Evolutionary conservation across 805 yeast species (phyloP).

Genomic region (Hanseniaspora vineae): DNA sequence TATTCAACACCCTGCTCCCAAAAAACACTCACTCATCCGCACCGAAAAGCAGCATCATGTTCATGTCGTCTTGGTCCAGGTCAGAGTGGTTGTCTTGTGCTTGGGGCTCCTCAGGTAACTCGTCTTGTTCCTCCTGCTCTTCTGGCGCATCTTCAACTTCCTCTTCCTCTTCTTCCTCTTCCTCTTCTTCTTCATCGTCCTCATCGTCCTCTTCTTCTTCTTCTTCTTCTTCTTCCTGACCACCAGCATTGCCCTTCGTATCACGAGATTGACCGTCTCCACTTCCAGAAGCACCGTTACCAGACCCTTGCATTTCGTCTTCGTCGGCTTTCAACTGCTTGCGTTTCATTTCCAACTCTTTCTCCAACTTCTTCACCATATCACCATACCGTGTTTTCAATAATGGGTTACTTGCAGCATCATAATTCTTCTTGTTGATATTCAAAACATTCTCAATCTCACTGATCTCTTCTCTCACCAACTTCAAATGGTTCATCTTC

Average conservation of each 20-base stretch:
- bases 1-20: constrained; percentile 7
- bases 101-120: constrained; percentile 13
- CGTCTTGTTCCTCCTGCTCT: constrained; percentile 13
- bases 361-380: constrained; percentile 62
- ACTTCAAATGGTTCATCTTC: constrained; percentile 53
- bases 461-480: constrained; percentile 70
- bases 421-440: constrained; percentile 60
- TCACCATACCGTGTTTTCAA: constrained; percentile 77
- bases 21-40: constrained; percentile 19
- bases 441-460: constrained; percentile 71
- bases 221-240: constrained; percentile 10
- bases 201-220: constrained; percentile 14
- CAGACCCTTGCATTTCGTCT: constrained; percentile 12
- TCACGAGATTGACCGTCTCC: no score
- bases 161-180: constrained; percentile 22
- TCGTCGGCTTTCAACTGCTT: constrained; percentile 40
- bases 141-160: constrained; percentile 22
- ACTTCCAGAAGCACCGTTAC: neutral
- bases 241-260: no score
- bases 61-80: constrained; percentile 24
- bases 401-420: constrained; percentile 68
- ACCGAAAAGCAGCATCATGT: constrained; percentile 27
- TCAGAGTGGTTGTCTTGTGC: constrained; percentile 20
- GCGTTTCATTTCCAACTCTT: constrained; percentile 71
- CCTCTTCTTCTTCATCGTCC: constrained; percentile 12